These are phyloP conservation scores for Irpex sp. DNA, from an alignment of 1,284 basidiomycete genomes.

Conservation along the genomic window DNA sequence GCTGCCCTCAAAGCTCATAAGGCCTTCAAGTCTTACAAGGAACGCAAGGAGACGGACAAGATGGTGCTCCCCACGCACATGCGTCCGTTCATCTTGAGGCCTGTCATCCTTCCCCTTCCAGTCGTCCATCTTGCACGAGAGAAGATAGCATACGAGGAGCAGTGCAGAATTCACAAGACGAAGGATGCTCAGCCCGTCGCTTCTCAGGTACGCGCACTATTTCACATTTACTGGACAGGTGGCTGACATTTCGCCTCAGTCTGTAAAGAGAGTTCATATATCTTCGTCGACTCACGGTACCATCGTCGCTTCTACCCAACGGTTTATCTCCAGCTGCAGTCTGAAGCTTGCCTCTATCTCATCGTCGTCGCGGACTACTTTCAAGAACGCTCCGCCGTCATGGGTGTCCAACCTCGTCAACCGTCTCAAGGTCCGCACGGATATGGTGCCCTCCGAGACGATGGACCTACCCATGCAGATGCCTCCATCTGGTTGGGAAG, in stretches of 20 bases:
- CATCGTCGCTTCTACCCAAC: too few species aligned
- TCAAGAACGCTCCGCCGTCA: neutral
- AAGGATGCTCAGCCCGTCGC: neutral
- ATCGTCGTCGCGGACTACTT: neutral
- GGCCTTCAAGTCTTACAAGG: neutral
- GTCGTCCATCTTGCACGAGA: neutral
- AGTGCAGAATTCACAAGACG: neutral
- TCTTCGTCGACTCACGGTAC: too few species aligned
- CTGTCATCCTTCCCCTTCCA: neutral
- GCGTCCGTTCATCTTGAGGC: neutral
- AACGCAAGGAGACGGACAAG: neutral
- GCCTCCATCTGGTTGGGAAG: neutral
- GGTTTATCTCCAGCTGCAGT: too few species aligned
- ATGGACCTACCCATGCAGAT: slow-evolving; percentile 1
- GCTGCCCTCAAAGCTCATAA: neutral
- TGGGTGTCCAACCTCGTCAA: neutral
- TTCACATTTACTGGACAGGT: neutral
- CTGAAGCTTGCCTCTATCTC: neutral
- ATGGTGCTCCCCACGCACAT: neutral
- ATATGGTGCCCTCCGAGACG: neutral
- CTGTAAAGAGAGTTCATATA: neutral
- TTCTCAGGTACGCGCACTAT: neutral
- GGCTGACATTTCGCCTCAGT: neutral
- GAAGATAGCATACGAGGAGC: neutral
- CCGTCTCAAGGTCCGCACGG: neutral